Base-by-base conservation (phyloP, 2,329 filamentous ascomycete species). In the Chaetoscypha palmicola region DNA sequence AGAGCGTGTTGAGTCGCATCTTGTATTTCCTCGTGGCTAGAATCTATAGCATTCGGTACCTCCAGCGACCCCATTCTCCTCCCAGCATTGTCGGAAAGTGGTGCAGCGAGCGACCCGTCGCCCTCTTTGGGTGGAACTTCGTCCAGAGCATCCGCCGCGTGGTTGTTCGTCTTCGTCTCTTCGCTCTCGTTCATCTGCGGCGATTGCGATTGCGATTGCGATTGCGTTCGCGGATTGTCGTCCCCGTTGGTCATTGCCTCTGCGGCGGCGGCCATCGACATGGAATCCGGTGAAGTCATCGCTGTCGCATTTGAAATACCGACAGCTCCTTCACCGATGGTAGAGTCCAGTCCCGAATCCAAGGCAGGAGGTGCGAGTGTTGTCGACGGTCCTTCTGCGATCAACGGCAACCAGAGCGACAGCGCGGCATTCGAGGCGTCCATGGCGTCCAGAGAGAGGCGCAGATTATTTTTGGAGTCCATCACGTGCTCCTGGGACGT, bases 261-360 rank as follows among this genome's bases (percentile, higher is more conserved):
- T 23, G 49, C 38, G 36, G 51, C 47, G 39, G 48, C 43, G 46
- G 22, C 51, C 51, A 32, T 26, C 17, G 41, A 28, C 22, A 43
- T 31, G 24, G 48, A 40, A 44, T 53, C 50, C 56, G 55, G 57
- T 59, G 60, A 62, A 56, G 59, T 62, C 60, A 62, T 62, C 59
- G 54, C 57, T 62, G 59, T 54, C 55, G 46, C 54, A 52, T 47
- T 49, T 23, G 24, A 12, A 14, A 49, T 44, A 49, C 43, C 42
- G 55, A 58, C 59, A 62, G 57, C 59, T 62, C 60, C 42, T 62
- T 51, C 60, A 61, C 58, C 58, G 50, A 37, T 24, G 23, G 14
- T 14, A 33, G 24, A 7, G 24, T 28, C 24, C 24, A 28, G 7
- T 28, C 12, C 24, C 24, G 12, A 28, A 12, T 28, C 24, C 7